Base-by-base conservation (phyloP, 345 rosid species). In the Pistacia atlantica region DNA sequence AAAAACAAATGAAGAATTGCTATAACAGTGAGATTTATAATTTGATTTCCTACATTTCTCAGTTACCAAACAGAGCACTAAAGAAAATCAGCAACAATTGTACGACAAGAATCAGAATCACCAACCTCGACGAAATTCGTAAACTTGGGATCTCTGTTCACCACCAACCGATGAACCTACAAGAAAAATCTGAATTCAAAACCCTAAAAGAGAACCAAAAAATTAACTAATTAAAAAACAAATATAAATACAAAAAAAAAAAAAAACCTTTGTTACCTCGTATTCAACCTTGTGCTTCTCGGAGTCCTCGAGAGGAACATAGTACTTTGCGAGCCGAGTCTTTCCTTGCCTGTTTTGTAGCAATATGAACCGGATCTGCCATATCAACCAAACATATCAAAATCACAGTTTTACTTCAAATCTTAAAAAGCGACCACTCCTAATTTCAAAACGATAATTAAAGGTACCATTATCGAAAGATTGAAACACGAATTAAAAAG, bases 201-300 rank as follows among this genome's bases (percentile, higher is more conserved):
- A 62, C 54, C 77, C 78, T 58, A 69, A 35, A 33, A 16, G 3
- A 9, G 11, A 33, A 4, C 17, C 18, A 13, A 55, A 46, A 61
- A 65, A 28, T 63, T 35, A 11, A 31, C 18, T 33, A 67, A 56
- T 37, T 5, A 20, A 1, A 18, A 28, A 31, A 66, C 2, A 14
- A 1, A 7, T 51, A 72, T 17, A 1, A 55, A 31, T 12, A 45
- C 14, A 16, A 5, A 45, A 14, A 16, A 22, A 14, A 28, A 31
- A 31, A 13, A 28, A 70, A 16, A n/a, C 25, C 46, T 7, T 8
- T 48, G 11, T 54, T 65, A 92, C 98, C 94, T 95, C 99, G 88
- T 93, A 95, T 80, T 95, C 99, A 77, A 95, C 97, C 75, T 89
- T 93, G 90, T 95, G 98, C 86, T 95, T 95, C 93, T 95, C 98